These are phyloP conservation scores for Lippia alba DNA, from an alignment of 305 asterid genomes.

Conservation along the genomic window DNA sequence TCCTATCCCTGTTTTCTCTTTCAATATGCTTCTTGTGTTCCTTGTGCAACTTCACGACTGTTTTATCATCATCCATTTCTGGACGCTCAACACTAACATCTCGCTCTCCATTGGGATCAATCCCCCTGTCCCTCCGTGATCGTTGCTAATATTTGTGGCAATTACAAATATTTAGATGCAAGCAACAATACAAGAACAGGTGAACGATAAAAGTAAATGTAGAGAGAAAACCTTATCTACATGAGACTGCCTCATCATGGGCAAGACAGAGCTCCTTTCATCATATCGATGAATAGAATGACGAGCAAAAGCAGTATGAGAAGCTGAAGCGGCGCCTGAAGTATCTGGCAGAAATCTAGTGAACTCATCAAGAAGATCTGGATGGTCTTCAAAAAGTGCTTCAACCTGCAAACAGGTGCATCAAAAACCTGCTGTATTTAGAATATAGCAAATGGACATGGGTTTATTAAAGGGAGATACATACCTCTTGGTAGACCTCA, in stretches of 20 bases:
- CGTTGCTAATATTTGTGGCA: constrained; percentile 58
- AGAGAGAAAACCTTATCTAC: constrained; percentile 66
- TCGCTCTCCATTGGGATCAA: constrained; percentile 68
- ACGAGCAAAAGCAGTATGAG: constrained; percentile 65
- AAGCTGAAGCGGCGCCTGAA: constrained; percentile 69
- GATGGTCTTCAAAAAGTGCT: constrained; percentile 78
- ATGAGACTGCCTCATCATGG: constrained; percentile 65
- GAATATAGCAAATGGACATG: constrained; percentile 15
- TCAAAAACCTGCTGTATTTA: constrained; percentile 27
- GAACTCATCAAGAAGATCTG: constrained; percentile 94
- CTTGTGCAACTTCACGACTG: constrained; percentile 69
- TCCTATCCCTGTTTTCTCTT: constrained; percentile 77
- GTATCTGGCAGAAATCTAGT: constrained; percentile 91
- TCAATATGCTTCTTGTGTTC: constrained; percentile 86
- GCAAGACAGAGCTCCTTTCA: constrained; percentile 76
- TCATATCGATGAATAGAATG: constrained; percentile 68
- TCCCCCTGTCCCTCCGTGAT: constrained; percentile 66
- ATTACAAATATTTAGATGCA: constrained; percentile 28
- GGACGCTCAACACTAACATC: constrained; percentile 84
- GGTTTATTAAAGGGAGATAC: constrained; percentile 26
- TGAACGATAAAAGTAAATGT: constrained; percentile 13
- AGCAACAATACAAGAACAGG: constrained; percentile 25
- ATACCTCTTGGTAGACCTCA: constrained; percentile 96
- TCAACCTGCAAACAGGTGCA: constrained; percentile 66
- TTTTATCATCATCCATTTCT: constrained; percentile 83